Evolutionary conservation across 805 yeast species (phyloP), one percentile per base, ranked within the genome.

Genomic region (Zygosaccharomyces pseudorouxii): DNA sequence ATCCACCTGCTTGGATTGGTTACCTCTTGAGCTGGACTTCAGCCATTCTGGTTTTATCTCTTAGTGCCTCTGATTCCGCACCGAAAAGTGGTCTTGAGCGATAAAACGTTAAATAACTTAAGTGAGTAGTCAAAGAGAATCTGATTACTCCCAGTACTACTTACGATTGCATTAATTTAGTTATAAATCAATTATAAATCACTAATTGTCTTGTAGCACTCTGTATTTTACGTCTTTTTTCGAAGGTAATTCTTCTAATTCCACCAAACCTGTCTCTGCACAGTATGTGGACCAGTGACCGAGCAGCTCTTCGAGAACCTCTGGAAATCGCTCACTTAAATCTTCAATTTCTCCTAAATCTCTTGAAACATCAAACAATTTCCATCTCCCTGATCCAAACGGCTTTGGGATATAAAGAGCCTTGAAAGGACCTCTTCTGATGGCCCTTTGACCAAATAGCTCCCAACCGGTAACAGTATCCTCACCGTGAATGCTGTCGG

Each of bases 391-490:
- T 5, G 76, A 62, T 0, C 80, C 81, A 47, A 68, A 59, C 6
- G 82, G 80, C 31, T 67, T 65, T 4, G 80, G 80, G 48, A 78
- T 69, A 53, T 59, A 78, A 9, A 75, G 52, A 1, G 78, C 78
- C 55, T 79, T 79, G 55, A 64, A 76, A 3, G 58, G 43, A 5
- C 82, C 82, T 53, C 73, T 70, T 55, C 82, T 68, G 38, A 78
- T 68, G 0, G 82, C 83, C 46, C 75, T 78, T 53, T 78, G 82
- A 1, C 78, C 80, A 55, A 79, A 77, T 12, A 78, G 62, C 55
- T 79, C 83, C 82, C 83, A 78, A 0, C 83, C 82, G 8, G 74
- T 71, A 18, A 73, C 75, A 1, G 72, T 67, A 10, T 74, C 71
- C 12, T 71, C 74, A 29, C 64, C 66, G 51, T 76, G 77, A 30